phyloP scores from a whole-genome alignment of 169 alveolate genomes.

The Eimeria sp. region DNA sequence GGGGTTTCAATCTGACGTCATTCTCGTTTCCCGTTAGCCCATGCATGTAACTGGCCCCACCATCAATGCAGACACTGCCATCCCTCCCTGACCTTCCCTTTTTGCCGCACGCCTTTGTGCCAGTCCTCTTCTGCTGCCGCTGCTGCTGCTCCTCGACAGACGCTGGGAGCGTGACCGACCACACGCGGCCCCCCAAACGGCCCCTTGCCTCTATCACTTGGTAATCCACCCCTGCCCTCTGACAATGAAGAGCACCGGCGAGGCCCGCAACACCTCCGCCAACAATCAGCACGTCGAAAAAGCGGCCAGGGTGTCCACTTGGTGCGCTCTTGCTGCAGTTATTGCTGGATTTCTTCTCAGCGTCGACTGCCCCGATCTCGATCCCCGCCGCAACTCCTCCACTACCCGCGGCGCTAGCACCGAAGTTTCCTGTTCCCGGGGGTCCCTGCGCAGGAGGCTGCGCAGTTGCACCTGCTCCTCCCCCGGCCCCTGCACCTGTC shows the following conservation, averaged over 20 bases:
- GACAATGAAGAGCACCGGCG: slow-evolving; percentile 70
- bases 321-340: background rate
- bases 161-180: slow-evolving; percentile 64
- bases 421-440: slow-evolving; percentile 47
- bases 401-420: slow-evolving; percentile 16
- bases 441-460: slow-evolving; percentile 53
- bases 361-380: background rate
- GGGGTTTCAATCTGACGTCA: slow-evolving; percentile 56
- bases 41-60: slow-evolving; percentile 66
- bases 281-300: slow-evolving; percentile 69
- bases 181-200: slow-evolving; percentile 78
- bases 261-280: slow-evolving; percentile 78
- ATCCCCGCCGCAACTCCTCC: slow-evolving; percentile 31
- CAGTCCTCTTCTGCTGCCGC: slow-evolving; percentile 1
- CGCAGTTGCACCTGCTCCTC: slow-evolving; percentile 28
- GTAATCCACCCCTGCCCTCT: slow-evolving; percentile 72
- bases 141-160: slow-evolving; percentile 46
- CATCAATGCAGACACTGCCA: slow-evolving; percentile 57
- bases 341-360: background rate
- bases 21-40: slow-evolving; percentile 74
- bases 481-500: slow-evolving; percentile 34
- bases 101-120: background rate
- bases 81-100: slow-evolving; percentile 42
- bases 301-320: slow-evolving; percentile 18
- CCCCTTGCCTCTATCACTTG: slow-evolving; percentile 56